phyloP scores from a whole-genome alignment of 805 yeast species.

The Lipomyces yamadae region DNA sequence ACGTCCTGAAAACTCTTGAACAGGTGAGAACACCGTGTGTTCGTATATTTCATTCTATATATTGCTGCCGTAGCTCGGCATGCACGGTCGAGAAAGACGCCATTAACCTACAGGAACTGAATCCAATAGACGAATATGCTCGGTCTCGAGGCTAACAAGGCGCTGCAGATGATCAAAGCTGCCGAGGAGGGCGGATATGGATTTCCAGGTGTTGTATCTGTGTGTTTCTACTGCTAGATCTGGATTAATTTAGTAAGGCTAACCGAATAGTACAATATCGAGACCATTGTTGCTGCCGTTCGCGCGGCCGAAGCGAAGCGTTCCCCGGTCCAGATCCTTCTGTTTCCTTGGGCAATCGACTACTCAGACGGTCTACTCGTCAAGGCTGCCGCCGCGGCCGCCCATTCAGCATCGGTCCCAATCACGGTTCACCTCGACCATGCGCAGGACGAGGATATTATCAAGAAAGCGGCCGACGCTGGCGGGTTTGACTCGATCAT shows the following conservation, averaged over 20 bases:
- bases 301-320: constrained; percentile 21
- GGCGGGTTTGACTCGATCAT: constrained; percentile 23
- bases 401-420: constrained; percentile 15
- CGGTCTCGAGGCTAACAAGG: constrained; percentile 12
- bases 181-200: constrained; percentile 23
- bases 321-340: constrained; percentile 16
- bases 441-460: constrained; percentile 20
- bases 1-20: no score
- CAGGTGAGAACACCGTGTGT: no score
- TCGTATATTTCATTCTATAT: background rate
- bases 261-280: constrained; percentile 12
- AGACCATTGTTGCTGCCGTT: constrained; percentile 17
- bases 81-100: background rate
- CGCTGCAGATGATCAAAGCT: constrained; percentile 17
- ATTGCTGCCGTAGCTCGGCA: background rate
- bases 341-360: constrained; percentile 25
- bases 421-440: constrained; percentile 21
- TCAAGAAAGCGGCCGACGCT: constrained; percentile 14
- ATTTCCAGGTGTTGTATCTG: constrained; percentile 15
- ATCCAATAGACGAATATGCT: background rate
- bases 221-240: background rate
- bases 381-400: constrained; percentile 19
- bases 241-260: background rate
- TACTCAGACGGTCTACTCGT: constrained; percentile 19
- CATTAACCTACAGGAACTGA: background rate